Percentiles rank a stretch among this genome's conserved stretches.
These are phyloP conservation scores for Trichoderma virens DNA, from an alignment of 495 filamentous ascomycete species.

Conservation along the genomic window DNA sequence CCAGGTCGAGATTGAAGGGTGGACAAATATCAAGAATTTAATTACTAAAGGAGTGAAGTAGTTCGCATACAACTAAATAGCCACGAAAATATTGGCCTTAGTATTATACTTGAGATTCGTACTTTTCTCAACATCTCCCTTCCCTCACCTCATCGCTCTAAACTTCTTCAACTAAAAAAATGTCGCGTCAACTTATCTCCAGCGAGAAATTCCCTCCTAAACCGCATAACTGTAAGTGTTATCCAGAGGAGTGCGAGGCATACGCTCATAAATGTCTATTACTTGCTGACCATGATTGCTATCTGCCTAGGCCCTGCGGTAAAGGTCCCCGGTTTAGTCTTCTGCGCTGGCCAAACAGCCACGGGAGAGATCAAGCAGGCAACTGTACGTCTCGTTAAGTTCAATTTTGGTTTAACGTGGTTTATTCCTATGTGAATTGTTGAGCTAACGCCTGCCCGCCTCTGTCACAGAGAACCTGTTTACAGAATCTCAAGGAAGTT, in stretches of 20 bases:
- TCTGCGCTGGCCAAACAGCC: constrained; percentile 34
- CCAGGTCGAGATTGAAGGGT: no score
- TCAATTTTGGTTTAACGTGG: constrained; percentile 18
- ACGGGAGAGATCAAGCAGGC: constrained; percentile 36
- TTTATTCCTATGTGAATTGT: constrained; percentile 17
- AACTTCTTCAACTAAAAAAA: constrained; percentile 16
- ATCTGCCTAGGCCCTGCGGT: constrained; percentile 24
- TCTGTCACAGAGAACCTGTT: constrained; percentile 31
- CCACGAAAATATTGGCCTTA: no score
- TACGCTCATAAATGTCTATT: neutral
- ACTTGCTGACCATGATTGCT: neutral
- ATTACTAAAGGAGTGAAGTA: no score
- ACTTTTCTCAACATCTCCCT: neutral
- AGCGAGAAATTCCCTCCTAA: constrained; percentile 35
- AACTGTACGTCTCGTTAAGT: constrained; percentile 21
- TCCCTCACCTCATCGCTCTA: neutral
- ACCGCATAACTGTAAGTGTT: constrained; percentile 32
- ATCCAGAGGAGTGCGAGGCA: neutral
- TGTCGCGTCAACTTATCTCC: constrained; percentile 36
- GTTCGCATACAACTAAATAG: no score
- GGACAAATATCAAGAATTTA: no score
- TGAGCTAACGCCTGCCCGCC: neutral
- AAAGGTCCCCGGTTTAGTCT: constrained; percentile 34
- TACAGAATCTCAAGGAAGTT: constrained; percentile 49
- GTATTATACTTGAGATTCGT: no score